Evolutionary conservation across 176 grass and related monocot species (phyloP), one percentile per base, ranked within the genome.

Genomic region (Oryza punctata): DNA sequence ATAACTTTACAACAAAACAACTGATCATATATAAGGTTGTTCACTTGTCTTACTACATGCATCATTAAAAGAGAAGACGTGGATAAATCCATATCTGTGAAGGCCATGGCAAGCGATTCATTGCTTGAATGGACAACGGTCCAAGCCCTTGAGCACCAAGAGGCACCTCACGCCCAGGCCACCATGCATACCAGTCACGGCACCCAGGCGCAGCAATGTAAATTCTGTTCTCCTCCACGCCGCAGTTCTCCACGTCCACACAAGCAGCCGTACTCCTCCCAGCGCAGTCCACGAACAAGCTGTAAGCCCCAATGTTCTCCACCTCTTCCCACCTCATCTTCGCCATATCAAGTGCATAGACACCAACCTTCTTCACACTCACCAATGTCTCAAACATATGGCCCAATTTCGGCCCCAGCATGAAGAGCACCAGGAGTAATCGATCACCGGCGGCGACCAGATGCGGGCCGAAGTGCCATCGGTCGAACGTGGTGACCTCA

Each of bases 371-470:
- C 1, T 16, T 57, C 82, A 89, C 78, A 26, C 6, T 30, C 57
- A 6, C 26, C 7, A 0, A 9, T 14, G 0, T 16, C 12, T 12
- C 27, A 21, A 38, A 0, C 14, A 59, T 0, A 13, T 16, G 0
- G 72, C 12, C 24, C 21, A 4, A 1, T 2, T 73, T 44, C 6
- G 79, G 21, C n/a, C 10, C 2, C 74, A 85, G 19, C 65, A 90
- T 71, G 78, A 86, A 86, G 65, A 90, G 88, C 67, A 86, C 78
- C 21, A 86, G 60, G 73, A 90, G 83, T 15, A 86, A 54, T 16
- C 45, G 83, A 8, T 82, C 21, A 21, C 83, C 73, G 11, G 78
- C 73, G 9, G 60, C 73, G 23, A 66, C 88, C 67, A 86, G 63
- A 18, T 54, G 67, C 5, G 83, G 73, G 5, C 88, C 73, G 18